Evolutionary conservation across 441 rosid genomes (phyloP), one percentile per base, ranked within the genome.

Genomic region (Cnidoscolus chayamansa): DNA sequence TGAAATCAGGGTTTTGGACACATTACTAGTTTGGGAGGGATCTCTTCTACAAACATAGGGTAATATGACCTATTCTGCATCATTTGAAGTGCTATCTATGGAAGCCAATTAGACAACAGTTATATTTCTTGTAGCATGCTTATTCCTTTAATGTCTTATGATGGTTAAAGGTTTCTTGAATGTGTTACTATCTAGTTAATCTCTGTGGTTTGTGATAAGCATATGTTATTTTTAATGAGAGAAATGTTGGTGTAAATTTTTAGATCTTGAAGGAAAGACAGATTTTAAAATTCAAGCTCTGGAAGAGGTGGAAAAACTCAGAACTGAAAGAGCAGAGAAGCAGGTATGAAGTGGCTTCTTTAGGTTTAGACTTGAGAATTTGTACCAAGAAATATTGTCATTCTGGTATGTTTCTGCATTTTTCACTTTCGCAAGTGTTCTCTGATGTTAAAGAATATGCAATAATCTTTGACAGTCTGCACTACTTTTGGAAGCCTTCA

Each of bases 401-500:
- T 40, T 40, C 7, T 40, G n/a, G 32, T 58, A 25, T 25, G 25
- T 25, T 25, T 25, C 25, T 25, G 25, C 43, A 9, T 32, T 19
- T 68, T 59, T 47, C 37, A 11, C 25, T 19, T 0, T 50, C 20
- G 54, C 10, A 74, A 56, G 59, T 32, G 45, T 45, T 65, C 9
- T 17, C 30, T 51, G 6, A 19, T 30, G 32, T 47, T 72, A 45
- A 69, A 50, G 72, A 57, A 74, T 57, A 15, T 74, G 17, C 74
- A 66, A 40, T 12, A 9, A 53, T 71, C 57, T 75, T 78, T 77
- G 72, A 70, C 84, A 95, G 99, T 90, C 99, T 57, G 86, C 83
- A 82, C 87, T 95, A 65, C 98, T 95, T 70, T 81, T 95, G 89
- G 99, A 93, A 81, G 98, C 98, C 80, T 95, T 95, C 82, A 95